These are phyloP conservation scores for Arthrobotrys entomopaga DNA, from an alignment of 2,329 filamentous ascomycete species.

Conservation along the genomic window DNA sequence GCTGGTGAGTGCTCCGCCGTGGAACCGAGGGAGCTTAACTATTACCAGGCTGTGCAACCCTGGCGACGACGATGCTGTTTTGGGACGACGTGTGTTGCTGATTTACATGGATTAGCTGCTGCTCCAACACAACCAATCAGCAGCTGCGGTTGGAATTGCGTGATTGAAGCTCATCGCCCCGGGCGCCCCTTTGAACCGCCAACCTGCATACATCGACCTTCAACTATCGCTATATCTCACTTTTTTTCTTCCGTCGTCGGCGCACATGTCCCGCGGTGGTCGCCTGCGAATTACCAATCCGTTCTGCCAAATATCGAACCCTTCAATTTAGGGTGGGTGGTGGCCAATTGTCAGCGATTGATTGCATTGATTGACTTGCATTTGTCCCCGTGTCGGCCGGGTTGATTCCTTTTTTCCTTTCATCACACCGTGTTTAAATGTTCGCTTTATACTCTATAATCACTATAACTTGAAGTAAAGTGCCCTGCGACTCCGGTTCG, in stretches of 20 bases:
- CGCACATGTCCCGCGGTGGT: constrained; percentile 12
- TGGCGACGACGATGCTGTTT: neutral
- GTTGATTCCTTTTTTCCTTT: neutral
- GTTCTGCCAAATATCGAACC: neutral
- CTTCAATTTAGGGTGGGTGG: neutral
- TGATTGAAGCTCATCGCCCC: constrained; percentile 46
- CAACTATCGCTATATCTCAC: neutral
- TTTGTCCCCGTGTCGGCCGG: constrained; percentile 12
- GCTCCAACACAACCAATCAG: constrained; percentile 19
- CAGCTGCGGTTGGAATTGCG: constrained; percentile 30
- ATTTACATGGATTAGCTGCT: too few relatives aligned
- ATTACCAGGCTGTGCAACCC: neutral
- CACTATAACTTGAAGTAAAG: too few relatives aligned
- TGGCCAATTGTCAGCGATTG: neutral
- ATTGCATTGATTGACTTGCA: neutral
- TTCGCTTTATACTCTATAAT: too few relatives aligned
- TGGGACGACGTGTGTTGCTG: neutral
- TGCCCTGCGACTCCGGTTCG: constrained; percentile 13
- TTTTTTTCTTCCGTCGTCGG: constrained; percentile 35
- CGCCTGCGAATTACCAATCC: neutral
- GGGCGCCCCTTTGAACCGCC: constrained; percentile 12
- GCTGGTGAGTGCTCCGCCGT: neutral
- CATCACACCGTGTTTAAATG: constrained; percentile 25
- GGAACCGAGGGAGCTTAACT: constrained; percentile 2
- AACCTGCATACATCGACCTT: neutral